A percentile compares a stretch with the other conserved stretches of the same genome.
phyloP scores from a whole-genome alignment of 352 stramenopile genomes.

The Phytophthora litchii region DNA sequence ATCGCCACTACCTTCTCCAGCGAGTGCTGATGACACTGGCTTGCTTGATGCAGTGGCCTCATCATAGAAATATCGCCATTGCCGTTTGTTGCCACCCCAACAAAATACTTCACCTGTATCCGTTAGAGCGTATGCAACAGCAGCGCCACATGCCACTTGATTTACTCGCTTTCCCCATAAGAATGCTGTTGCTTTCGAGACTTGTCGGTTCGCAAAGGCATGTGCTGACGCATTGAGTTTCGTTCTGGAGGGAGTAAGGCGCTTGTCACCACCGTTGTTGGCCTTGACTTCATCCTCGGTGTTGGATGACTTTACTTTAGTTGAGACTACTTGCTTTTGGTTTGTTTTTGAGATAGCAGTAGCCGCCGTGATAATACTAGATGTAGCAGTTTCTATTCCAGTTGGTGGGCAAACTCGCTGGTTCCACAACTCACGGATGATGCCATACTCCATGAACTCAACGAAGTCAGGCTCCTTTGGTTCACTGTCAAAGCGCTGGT shows the following conservation, averaged over 20 bases:
- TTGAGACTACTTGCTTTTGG: neutral
- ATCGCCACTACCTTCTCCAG: conserved; percentile 3
- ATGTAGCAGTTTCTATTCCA: neutral
- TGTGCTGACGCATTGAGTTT: conserved; percentile 43
- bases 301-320: neutral
- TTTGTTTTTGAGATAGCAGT: neutral
- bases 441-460: conserved; percentile 77
- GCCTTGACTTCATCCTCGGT: neutral
- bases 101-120: conserved; percentile 76
- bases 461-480: conserved; percentile 62
- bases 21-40: neutral
- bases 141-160: conserved; percentile 52
- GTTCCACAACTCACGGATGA: conserved; percentile 59
- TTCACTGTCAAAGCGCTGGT: conserved; percentile 67
- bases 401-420: conserved; percentile 48
- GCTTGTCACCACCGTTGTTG: conserved; percentile 7
- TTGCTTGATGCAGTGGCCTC: conserved; percentile 24
- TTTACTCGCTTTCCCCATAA: conserved; percentile 75
- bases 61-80: conserved; percentile 81
- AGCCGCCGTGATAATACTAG: neutral
- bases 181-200: conserved; percentile 71
- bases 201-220: conserved; percentile 57
- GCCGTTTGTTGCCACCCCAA: conserved; percentile 74
- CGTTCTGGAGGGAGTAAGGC: conserved; percentile 38
- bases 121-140: conserved; percentile 69